A percentile compares a stretch with the other conserved stretches of the same genome.
Evolutionary conservation across 2,329 filamentous ascomycete genomes (phyloP).

Genomic region (Akanthomyces dipterigenus): DNA sequence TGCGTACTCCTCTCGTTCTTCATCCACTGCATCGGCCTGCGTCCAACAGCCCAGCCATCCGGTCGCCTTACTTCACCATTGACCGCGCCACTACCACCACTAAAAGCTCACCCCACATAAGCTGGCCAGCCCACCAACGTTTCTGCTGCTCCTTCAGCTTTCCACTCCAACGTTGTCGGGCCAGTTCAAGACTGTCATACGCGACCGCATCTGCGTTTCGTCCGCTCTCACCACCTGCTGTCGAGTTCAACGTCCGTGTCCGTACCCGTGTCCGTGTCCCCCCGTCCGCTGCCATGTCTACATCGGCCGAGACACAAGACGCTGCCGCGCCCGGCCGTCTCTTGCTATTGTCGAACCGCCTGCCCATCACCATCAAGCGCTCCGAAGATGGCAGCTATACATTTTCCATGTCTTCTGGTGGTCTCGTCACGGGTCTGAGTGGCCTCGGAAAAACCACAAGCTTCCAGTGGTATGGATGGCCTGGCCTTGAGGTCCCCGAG

Average conservation of each 20-base stretch:
- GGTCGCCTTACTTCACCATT: not conserved
- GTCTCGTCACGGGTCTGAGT: slow-evolving; percentile 86
- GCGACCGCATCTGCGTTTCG: not conserved
- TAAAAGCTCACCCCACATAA: slow-evolving; percentile 6
- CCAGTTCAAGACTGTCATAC: not conserved
- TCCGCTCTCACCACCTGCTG: not conserved
- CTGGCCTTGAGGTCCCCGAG: slow-evolving; percentile 84
- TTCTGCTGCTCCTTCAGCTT: slow-evolving; percentile 1
- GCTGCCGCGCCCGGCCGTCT: slow-evolving; percentile 44
- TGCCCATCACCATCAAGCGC: slow-evolving; percentile 95
- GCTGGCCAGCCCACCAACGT: not conserved
- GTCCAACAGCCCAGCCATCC: not conserved
- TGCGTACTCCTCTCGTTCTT: not conserved
- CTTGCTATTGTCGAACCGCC: slow-evolving; percentile 85
- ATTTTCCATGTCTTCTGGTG: slow-evolving; percentile 95
- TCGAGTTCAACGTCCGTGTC: not conserved
- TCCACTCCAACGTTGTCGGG: not conserved
- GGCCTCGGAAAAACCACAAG: slow-evolving; percentile 86
- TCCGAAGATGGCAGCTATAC: slow-evolving; percentile 85
- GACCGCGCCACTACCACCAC: not conserved
- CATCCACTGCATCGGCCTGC: not conserved
- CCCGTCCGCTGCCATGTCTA: slow-evolving; percentile 28
- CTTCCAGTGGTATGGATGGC: slow-evolving; percentile 99
- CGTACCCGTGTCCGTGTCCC: no score
- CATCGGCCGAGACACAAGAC: slow-evolving; percentile 26